Percentiles rank a stretch among this genome's conserved stretches.
These are phyloP conservation scores for Fusarium duplospermum DNA, from an alignment of 2,329 filamentous ascomycete genomes.

Conservation along the genomic window DNA sequence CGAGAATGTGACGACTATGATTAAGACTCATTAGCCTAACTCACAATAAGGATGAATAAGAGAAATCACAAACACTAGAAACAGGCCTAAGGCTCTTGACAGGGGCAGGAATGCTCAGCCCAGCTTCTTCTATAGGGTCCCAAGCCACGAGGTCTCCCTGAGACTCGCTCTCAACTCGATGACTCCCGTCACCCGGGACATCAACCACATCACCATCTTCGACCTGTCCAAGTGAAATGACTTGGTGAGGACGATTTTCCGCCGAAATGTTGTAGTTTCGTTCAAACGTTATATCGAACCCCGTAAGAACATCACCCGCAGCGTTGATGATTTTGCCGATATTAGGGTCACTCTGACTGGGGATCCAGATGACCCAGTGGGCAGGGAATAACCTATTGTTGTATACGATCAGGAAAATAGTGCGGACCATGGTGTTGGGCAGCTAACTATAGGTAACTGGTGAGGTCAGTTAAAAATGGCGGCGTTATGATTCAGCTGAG, in stretches of 20 bases:
- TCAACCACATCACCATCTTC: background rate
- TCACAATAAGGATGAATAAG: background rate
- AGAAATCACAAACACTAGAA: background rate
- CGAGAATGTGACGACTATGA: background rate
- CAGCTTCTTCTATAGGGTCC: conserved; percentile 11
- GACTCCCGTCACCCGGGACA: background rate
- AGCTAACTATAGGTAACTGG: background rate
- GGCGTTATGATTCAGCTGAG: background rate
- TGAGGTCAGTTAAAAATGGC: background rate
- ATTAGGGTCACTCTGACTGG: background rate
- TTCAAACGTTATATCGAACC: conserved; percentile 6
- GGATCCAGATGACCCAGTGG: conserved; percentile 13
- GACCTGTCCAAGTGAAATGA: background rate
- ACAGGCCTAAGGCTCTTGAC: background rate
- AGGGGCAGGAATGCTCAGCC: background rate
- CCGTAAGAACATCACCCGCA: background rate
- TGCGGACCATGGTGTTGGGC: background rate
- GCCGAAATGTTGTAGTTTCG: conserved; percentile 9
- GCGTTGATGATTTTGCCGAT: conserved; percentile 10
- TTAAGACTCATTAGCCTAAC: background rate
- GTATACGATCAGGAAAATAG: conserved; percentile 11
- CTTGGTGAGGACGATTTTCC: background rate
- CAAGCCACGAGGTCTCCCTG: background rate
- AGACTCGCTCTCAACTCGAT: background rate
- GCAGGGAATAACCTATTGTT: conserved; percentile 9